These are phyloP conservation scores for Globisporangium radiosum DNA, from an alignment of 352 stramenopile genomes.

Conservation along the genomic window DNA sequence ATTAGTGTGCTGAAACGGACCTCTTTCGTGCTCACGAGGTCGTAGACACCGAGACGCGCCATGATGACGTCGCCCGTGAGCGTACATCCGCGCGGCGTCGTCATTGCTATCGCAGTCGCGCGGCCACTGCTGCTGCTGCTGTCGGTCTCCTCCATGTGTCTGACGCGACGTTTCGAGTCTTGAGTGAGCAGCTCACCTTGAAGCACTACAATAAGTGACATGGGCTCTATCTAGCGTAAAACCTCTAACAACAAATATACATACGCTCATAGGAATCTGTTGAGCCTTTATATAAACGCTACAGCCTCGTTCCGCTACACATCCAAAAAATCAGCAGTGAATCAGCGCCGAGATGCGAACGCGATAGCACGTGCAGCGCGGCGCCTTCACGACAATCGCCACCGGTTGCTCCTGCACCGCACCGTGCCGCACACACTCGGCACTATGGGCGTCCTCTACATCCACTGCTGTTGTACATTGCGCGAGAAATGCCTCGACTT, in stretches of 20 bases:
- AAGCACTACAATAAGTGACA: too few species aligned
- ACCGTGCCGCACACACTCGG: background rate
- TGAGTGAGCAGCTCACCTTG: too few species aligned
- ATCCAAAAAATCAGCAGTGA: background rate
- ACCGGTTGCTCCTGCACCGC: background rate
- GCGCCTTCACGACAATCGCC: background rate
- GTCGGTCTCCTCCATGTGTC: background rate
- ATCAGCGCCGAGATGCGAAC: conserved; percentile 15
- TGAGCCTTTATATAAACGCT: background rate
- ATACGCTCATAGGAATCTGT: background rate
- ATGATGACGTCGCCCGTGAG: conserved; percentile 55
- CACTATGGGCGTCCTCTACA: background rate
- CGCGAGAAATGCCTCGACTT: conserved; percentile 4
- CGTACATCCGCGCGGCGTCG: background rate
- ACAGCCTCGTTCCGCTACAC: background rate
- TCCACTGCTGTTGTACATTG: background rate
- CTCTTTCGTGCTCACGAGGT: conserved; percentile 58
- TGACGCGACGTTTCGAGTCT: too few species aligned
- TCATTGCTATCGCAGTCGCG: background rate
- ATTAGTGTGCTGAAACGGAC: conserved; percentile 12
- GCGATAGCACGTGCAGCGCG: conserved; percentile 8
- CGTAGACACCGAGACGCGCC: conserved; percentile 48
- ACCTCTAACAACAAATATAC: background rate
- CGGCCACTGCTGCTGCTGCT: background rate
- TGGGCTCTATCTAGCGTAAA: background rate